Base-by-base conservation (phyloP, 345 rosid genomes). In the Arabidopsis arenosa region DNA sequence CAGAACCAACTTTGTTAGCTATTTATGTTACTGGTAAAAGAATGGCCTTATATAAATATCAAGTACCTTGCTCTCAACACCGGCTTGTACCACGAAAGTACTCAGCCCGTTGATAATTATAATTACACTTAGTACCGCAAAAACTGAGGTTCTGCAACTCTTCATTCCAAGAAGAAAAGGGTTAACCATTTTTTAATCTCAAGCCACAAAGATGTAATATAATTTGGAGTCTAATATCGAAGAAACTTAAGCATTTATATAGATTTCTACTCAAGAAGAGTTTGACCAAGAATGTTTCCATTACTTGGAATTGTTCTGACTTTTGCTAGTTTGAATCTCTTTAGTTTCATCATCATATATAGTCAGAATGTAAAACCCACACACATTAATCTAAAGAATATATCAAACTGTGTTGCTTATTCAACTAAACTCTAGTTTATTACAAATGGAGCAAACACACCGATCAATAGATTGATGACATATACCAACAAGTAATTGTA, bases 31-130 rank as follows among this genome's bases (percentile, higher is more conserved):
- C 11, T 48, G 2, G 14, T 43, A 5, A 39, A 13, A 61, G 28
- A 52, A 30, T 6, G 2, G 33, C 8, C 2, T 41, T 59, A 12
- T 11, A 23, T 26, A 56, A 15, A 0, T 21, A 1, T 52, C 0
- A 13, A 75, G 15, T 68, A 76, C 80, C 80, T 76, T 62, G 30
- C 70, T 69, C 33, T 69, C 64, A 44, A 40, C 36, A 49, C 2
- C 3, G 0, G 67, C 79, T 39, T 13, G 57, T 32, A 56, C 69
- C 30, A 68, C 15, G 10, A 54, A 68, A 41, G 21, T 10, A 2
- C 21, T 61, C 14, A 32, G 63, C 36, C 8, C 69, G 21, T 8
- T 61, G 17, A 75, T 60, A 68, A 41, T 1, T 30, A 60, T 13
- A 14, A 68, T 23, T 6, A 75, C 23, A 23, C 40, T 39, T 61